These are phyloP conservation scores for Populus hybrid DNA, from an alignment of 441 rosid species.

Conservation along the genomic window DNA sequence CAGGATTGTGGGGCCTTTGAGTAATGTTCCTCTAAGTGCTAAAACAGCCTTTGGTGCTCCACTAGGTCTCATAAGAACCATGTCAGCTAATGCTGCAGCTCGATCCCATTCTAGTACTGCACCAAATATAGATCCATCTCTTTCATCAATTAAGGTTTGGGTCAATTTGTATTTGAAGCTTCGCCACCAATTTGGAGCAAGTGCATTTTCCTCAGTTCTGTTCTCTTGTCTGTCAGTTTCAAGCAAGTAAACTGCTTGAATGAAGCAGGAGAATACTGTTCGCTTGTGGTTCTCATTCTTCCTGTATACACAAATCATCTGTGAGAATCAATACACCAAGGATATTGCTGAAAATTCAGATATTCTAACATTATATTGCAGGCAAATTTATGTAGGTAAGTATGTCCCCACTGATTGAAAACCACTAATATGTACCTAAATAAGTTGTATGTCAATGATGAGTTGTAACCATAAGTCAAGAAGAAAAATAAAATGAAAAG, in stretches of 20 bases:
- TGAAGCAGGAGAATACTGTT: slow-evolving; percentile 83
- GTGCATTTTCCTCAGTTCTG: slow-evolving; percentile 53
- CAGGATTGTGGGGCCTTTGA: slow-evolving; percentile 70
- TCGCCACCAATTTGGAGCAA: slow-evolving; percentile 94
- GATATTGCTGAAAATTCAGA: background rate
- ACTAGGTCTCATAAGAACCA: slow-evolving; percentile 71
- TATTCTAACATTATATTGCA: background rate
- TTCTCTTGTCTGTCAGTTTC: slow-evolving; percentile 92
- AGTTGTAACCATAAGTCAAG: background rate
- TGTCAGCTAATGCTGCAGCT: slow-evolving; percentile 71
- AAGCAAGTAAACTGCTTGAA: slow-evolving; percentile 85
- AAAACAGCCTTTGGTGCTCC: slow-evolving; percentile 89
- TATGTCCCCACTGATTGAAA: background rate
- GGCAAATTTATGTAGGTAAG: background rate
- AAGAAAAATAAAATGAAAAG: background rate
- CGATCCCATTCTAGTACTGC: slow-evolving; percentile 91
- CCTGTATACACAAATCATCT: slow-evolving; percentile 38
- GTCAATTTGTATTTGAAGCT: slow-evolving; percentile 78
- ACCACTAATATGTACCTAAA: background rate
- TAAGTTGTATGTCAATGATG: background rate
- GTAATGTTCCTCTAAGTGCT: slow-evolving; percentile 80
- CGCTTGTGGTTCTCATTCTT: slow-evolving; percentile 81
- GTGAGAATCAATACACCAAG: background rate
- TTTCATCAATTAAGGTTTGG: slow-evolving; percentile 63
- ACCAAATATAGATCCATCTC: slow-evolving; percentile 87